A percentile compares a stretch with the other conserved stretches of the same genome.
These are phyloP conservation scores for Triticum dicoccoides DNA, from an alignment of 176 grass and related monocot species.

Conservation along the genomic window DNA sequence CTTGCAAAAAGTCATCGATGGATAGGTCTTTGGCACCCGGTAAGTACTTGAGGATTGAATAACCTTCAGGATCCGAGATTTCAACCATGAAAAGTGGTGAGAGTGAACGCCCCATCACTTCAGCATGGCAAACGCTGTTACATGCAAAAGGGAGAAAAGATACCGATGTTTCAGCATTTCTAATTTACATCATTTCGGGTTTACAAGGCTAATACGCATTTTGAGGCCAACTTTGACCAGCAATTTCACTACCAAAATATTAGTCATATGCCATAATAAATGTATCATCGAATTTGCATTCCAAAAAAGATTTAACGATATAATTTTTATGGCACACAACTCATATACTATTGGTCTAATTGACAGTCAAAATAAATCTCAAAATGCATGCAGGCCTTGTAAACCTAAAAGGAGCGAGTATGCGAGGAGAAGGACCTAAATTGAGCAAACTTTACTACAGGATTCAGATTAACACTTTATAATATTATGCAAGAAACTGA, in stretches of 20 bases:
- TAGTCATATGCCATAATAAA: neutral
- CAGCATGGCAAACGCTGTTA: conserved; percentile 64
- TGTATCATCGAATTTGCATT: neutral
- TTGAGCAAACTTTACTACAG: neutral
- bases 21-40: conserved; percentile 25
- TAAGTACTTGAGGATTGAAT: conserved; percentile 66
- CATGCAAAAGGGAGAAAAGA: conserved; percentile 16
- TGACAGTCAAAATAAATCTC: neutral
- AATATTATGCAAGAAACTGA: neutral
- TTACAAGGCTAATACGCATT: neutral
- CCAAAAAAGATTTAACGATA: neutral
- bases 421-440: neutral
- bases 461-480: neutral
- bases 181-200: neutral
- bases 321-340: neutral
- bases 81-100: conserved; percentile 62
- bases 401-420: neutral
- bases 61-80: conserved; percentile 14
- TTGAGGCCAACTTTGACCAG: neutral
- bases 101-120: conserved; percentile 69
- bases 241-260: neutral
- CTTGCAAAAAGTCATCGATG: neutral
- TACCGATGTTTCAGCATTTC: neutral
- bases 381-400: neutral
- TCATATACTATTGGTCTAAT: neutral